Base-by-base conservation (phyloP, 2,329 filamentous ascomycete species). In the Neonectria sp. region DNA sequence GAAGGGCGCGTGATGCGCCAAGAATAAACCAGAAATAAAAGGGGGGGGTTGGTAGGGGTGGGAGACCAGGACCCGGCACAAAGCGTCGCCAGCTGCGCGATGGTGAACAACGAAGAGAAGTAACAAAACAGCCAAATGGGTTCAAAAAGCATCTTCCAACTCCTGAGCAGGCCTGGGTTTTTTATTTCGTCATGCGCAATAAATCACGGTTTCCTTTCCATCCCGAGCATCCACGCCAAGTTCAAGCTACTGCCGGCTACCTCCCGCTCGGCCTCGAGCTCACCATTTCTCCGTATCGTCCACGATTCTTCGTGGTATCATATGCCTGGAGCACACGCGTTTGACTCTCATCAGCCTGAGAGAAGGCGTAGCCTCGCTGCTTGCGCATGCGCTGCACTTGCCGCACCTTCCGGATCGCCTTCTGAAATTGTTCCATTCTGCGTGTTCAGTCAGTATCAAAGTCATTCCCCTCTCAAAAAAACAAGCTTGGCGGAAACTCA, bases 391-490 rank as follows among this genome's bases (percentile, higher is more conserved):
- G 93, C 84, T 98, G 96, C 46, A 98, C 96, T 82, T 99, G 96
- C 58, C 96, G 91, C 60, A 99, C 96, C 84, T 99, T 99, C 77
- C 96, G 93, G 78, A 99, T 98, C 25, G 96, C 96, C 83, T 99
- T 99, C 84, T 99, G 96, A 86, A 99, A 99, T 83, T 99, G 96
- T 79, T 99, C 96, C 96, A 99, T 99, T 78, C 93, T 95, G 70
- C 2, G 25, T 58, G 12, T 6, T 12, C 24, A 45, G 64, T 77
- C 31, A 78, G 56, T 58, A 31, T 1, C 13, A 45, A 9, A 4
- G 29, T 27, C 2, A 6, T 33, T 33, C 11, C 31, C 31, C 31
- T 21, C 31, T 3, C 29, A 31, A 11, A 6, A 15, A 37, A 7
- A 37, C 0, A 15, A 15, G 15, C 6, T 37, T 40, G 37, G 15